These are phyloP conservation scores for Plectranthus barbatus DNA, from an alignment of 257 asterid genomes.

Conservation along the genomic window DNA sequence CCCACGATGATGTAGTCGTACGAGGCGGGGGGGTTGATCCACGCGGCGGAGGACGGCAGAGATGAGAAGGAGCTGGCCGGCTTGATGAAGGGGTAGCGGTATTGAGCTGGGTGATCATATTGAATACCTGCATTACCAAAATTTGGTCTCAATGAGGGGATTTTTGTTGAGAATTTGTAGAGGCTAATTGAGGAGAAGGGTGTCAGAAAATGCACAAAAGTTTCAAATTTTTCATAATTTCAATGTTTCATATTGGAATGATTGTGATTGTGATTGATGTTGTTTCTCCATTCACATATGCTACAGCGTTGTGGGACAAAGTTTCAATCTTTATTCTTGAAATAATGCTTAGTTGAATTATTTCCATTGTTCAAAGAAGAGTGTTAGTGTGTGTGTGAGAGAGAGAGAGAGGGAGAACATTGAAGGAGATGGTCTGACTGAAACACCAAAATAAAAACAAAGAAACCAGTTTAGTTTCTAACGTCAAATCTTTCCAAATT, in stretches of 20 bases:
- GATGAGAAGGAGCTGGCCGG: slow-evolving; percentile 52
- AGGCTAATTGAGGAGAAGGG: not conserved
- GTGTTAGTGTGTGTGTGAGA: not conserved
- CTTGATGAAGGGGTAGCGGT: slow-evolving; percentile 49
- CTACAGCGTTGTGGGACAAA: not conserved
- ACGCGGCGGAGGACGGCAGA: slow-evolving; percentile 25
- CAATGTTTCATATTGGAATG: too few relatives aligned
- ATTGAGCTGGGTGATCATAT: slow-evolving; percentile 36
- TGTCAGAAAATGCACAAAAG: slow-evolving; percentile 5
- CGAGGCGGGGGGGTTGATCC: not conserved
- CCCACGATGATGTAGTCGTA: slow-evolving; percentile 87
- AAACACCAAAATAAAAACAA: not conserved
- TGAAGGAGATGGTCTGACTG: not conserved
- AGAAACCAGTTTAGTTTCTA: too few relatives aligned
- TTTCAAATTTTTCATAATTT: not conserved
- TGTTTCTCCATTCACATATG: not conserved
- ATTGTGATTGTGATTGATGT: too few relatives aligned
- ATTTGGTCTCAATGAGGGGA: not conserved
- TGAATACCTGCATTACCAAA: slow-evolving; percentile 17
- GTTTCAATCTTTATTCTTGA: not conserved
- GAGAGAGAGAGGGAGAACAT: not conserved
- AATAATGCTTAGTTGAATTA: not conserved
- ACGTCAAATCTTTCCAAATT: too few relatives aligned
- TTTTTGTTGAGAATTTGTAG: not conserved
- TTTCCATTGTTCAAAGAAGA: not conserved